phyloP scores from a whole-genome alignment of 2,329 filamentous ascomycete species.

The Fusarium sp. region DNA sequence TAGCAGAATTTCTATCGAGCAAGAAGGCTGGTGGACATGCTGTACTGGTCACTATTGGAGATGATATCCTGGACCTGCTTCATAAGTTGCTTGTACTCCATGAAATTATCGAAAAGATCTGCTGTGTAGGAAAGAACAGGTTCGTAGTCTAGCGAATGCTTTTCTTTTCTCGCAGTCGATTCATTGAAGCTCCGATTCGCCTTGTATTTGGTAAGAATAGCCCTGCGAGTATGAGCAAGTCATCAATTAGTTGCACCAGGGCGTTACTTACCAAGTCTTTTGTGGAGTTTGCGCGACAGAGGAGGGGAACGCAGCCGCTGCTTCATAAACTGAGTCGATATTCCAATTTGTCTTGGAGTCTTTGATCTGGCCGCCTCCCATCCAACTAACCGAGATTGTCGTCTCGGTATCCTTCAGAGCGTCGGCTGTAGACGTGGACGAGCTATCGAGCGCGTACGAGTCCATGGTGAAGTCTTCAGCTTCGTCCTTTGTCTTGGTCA shows the following conservation, averaged over 20 bases:
- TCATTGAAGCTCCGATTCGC: constrained; percentile 1
- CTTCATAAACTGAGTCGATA: not conserved
- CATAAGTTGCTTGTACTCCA: constrained; percentile 20
- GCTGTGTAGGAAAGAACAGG: constrained; percentile 1
- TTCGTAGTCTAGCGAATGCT: constrained; percentile 4
- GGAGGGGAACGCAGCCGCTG: not conserved
- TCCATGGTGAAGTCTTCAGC: not conserved
- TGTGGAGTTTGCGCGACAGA: not conserved
- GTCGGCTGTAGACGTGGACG: not conserved
- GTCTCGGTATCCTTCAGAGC: constrained; percentile 12
- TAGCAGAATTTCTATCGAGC: no score
- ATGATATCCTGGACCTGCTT: constrained; percentile 3
- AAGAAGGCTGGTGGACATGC: not conserved
- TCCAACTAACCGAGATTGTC: constrained; percentile 6
- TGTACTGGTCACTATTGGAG: not conserved
- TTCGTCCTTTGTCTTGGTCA: not conserved
- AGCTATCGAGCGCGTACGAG: not conserved
- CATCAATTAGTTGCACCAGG: fast-evolving
- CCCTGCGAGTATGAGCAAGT: not conserved
- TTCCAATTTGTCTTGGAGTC: not conserved
- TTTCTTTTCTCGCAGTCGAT: not conserved
- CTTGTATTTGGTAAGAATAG: constrained; percentile 24
- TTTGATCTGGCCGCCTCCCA: constrained; percentile 8
- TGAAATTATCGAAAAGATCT: constrained; percentile 20
- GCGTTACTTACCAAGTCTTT: not conserved